These are phyloP conservation scores for Coccomyxa sp. DNA, from an alignment of 139 green algal species.

Conservation along the genomic window DNA sequence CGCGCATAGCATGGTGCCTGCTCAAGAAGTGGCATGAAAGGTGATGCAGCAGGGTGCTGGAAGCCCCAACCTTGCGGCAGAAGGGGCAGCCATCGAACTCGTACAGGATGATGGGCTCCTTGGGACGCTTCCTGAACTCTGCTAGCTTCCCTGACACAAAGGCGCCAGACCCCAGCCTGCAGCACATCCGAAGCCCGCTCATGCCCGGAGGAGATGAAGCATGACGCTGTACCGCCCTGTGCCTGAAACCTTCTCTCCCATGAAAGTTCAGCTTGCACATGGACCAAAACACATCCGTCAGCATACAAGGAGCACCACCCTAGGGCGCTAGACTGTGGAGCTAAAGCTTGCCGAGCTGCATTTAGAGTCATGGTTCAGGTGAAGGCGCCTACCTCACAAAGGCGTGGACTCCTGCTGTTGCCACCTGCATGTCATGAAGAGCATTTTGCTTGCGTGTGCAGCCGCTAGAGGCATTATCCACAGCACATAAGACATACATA, in stretches of 20 bases:
- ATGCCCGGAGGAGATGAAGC: too few species aligned
- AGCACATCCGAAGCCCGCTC: too few species aligned
- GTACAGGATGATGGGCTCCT: slow-evolving; percentile 46
- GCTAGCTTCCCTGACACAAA: slow-evolving; percentile 53
- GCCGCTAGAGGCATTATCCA: not conserved
- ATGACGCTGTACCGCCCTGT: too few species aligned
- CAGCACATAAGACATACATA: not conserved
- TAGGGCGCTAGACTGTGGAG: too few species aligned
- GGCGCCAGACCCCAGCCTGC: slow-evolving; percentile 52
- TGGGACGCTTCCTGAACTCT: slow-evolving; percentile 36
- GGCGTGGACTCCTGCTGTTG: slow-evolving; percentile 15
- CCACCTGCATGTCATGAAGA: slow-evolving; percentile 9
- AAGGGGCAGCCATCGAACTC: slow-evolving; percentile 24
- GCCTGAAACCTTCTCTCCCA: too few species aligned
- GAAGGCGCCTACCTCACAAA: too few species aligned
- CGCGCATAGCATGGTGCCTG: slow-evolving; percentile 5
- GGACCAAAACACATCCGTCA: too few species aligned
- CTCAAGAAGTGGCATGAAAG: not conserved
- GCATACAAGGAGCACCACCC: too few species aligned
- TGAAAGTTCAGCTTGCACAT: too few species aligned
- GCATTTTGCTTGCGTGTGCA: not conserved
- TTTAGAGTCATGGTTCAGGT: too few species aligned
- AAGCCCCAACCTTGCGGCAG: slow-evolving; percentile 34
- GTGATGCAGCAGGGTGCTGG: not conserved
- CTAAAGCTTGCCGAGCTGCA: too few species aligned